These are phyloP conservation scores for Colletotrichum sojae DNA, from an alignment of 2,329 filamentous ascomycete genomes.

Conservation along the genomic window DNA sequence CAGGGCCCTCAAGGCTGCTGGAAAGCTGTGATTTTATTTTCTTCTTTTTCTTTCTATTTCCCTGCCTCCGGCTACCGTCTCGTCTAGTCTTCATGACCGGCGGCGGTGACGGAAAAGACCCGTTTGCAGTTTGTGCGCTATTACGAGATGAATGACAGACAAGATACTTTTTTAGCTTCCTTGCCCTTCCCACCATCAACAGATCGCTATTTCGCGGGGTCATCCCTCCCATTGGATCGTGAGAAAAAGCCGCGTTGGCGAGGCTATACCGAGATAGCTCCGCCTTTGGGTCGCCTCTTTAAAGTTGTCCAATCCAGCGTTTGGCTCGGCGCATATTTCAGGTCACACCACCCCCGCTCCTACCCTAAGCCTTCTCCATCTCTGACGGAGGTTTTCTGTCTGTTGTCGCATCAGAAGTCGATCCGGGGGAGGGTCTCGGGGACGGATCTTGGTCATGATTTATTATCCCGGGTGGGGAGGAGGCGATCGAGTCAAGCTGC, in stretches of 20 bases:
- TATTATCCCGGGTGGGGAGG: background rate
- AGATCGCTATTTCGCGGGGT: constrained; percentile 3
- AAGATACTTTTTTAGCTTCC: background rate
- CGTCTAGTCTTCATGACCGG: no score
- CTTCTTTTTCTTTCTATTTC: no score
- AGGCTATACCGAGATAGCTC: constrained; percentile 30
- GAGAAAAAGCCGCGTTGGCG: constrained; percentile 29
- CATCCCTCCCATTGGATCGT: constrained; percentile 5
- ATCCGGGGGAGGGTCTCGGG: background rate
- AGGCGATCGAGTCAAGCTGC: constrained; percentile 17
- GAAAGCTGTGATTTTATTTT: constrained; percentile 59
- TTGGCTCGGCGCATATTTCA: background rate
- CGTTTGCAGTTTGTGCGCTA: background rate
- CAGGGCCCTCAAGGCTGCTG: constrained; percentile 68
- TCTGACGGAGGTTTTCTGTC: background rate
- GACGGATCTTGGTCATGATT: background rate
- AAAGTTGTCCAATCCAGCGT: constrained; percentile 19
- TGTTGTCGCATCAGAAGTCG: background rate
- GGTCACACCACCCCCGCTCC: constrained; percentile 13
- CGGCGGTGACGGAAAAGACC: no score
- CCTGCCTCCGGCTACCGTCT: no score
- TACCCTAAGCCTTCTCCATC: no score
- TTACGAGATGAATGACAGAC: background rate
- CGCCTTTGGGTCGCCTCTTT: background rate
- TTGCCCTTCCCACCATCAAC: background rate